Conservation (phyloP, 1,284 basidiomycete species). For the Heterobasidion irregulare region DNA sequence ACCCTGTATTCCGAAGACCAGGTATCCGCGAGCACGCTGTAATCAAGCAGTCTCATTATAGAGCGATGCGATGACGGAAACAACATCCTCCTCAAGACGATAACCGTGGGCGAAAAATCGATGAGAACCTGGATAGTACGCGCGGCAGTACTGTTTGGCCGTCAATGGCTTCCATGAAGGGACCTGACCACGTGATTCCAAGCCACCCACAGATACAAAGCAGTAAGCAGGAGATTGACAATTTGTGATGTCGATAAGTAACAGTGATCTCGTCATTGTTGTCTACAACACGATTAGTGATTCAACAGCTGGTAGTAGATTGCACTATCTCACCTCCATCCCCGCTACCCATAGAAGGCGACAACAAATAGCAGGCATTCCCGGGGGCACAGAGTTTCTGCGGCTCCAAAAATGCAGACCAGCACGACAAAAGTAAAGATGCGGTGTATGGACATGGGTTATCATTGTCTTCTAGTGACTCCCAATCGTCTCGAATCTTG, state of each 20-base stretch:
- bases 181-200: not conserved
- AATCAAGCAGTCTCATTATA: not conserved
- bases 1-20: not conserved
- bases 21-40: not conserved
- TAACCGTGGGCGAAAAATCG: not conserved
- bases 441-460: conserved; percentile 24
- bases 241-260: conserved; percentile 31
- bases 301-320: not conserved
- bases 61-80: not conserved
- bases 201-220: conserved; percentile 14
- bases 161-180: conserved; percentile 12
- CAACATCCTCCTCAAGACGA: conserved; percentile 1
- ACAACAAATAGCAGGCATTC: conserved; percentile 1
- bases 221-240: conserved; percentile 25
- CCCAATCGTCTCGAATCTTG: conserved; percentile 18
- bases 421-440: conserved; percentile 12
- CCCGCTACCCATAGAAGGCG: conserved; percentile 19
- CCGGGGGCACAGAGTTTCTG: conserved; percentile 1
- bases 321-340: conserved; percentile 16
- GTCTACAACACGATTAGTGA: conserved; percentile 16
- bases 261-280: conserved; percentile 34
- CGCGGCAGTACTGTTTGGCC: conserved; percentile 21
- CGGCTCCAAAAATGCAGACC: conserved; percentile 8
- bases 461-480: not conserved
- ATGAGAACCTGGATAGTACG: conserved; percentile 16